A percentile compares a stretch with the other conserved stretches of the same genome.
Conservation (phyloP, 768 basidiomycete species). For the Peribolospora baueri region DNA sequence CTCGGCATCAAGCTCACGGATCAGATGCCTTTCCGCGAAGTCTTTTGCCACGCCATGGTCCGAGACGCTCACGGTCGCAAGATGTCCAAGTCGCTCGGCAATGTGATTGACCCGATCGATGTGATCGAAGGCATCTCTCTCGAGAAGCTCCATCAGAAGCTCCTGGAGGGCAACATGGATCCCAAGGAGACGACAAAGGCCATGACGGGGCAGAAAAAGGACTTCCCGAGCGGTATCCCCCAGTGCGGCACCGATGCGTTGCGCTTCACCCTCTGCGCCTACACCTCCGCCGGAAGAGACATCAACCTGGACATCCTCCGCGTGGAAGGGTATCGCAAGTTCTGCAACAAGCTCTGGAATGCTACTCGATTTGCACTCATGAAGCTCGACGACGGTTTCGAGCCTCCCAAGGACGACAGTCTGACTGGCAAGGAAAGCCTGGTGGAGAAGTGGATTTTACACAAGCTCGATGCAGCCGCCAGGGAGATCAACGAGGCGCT, state of each 20-base stretch:
- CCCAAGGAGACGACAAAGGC: slow-evolving; percentile 80
- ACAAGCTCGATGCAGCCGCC: slow-evolving; percentile 68
- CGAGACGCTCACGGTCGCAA: slow-evolving; percentile 96
- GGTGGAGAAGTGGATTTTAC: slow-evolving; percentile 83
- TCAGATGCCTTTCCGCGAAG: slow-evolving; percentile 79
- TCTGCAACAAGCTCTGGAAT: slow-evolving; percentile 99
- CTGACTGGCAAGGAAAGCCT: slow-evolving; percentile 72
- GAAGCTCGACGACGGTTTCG: slow-evolving; percentile 64
- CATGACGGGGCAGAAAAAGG: slow-evolving; percentile 85
- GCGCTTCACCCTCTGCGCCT: slow-evolving; percentile 81
- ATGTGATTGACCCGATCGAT: slow-evolving; percentile 90
- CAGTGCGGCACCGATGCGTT: slow-evolving; percentile 95
- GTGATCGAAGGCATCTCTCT: slow-evolving; percentile 67
- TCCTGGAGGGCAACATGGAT: slow-evolving; percentile 75
- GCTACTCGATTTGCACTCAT: slow-evolving; percentile 99
- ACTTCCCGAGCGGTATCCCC: slow-evolving; percentile 95
- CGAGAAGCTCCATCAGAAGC: slow-evolving; percentile 56
- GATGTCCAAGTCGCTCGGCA: slow-evolving; percentile 95
- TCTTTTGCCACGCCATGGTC: slow-evolving; percentile 94
- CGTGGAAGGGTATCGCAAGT: slow-evolving; percentile 95
- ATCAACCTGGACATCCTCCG: slow-evolving; percentile 89
- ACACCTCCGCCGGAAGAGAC: slow-evolving; percentile 79
- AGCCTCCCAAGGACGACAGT: slow-evolving; percentile 20
- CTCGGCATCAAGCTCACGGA: slow-evolving; percentile 73
- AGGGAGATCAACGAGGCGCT: slow-evolving; percentile 50